Base-by-base conservation (phyloP, 805 yeast genomes). In the Candida ponderosae region DNA sequence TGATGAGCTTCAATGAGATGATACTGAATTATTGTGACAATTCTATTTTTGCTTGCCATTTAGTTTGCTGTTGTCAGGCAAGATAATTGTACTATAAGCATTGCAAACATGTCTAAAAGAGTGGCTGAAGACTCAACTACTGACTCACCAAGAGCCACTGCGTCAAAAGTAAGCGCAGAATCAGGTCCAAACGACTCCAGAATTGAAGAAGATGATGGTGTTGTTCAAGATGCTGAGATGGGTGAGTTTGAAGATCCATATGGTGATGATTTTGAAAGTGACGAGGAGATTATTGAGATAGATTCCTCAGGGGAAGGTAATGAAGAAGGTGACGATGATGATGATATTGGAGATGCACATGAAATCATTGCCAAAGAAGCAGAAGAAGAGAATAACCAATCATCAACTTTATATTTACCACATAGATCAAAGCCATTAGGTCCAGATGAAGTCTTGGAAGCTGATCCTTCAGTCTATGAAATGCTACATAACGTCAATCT, bases 391-490 rank as follows among this genome's bases (percentile, higher is more conserved):
- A 63, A 62, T 20, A 51, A 58, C 13, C 63, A 62, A 39, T 63
- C 68, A 16, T 63, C 76, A 34, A 49, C 64, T 43, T 63, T 90
- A 32, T 93, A 85, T 62, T 68, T 93, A 46, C 97, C 98, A 17
- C 95, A 88, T 56, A 73, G 79, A 62, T 81, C 93, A 20, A 79
- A 76, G 51, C 96, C 96, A 6, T 70, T 93, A 47, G 97, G 96
- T 1, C 94, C 95, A 2, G 95, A 87, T 63, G 97, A 93, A 65
- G 94, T 83, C 11, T 70, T 93, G 55, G 97, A 90, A 63, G 96
- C 97, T 2, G 98, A 93, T 63, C 96, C 96, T 32, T 68, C 88
- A 7, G 96, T 90, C 3, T 93, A 93, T 58, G 95, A 90, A 53
- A 93, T 93, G 97, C 66, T 93, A 40, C 98, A 93, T 60, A 85